Base-by-base conservation (phyloP, 2,329 filamentous ascomycete genomes). In the Claviceps purpurea region DNA sequence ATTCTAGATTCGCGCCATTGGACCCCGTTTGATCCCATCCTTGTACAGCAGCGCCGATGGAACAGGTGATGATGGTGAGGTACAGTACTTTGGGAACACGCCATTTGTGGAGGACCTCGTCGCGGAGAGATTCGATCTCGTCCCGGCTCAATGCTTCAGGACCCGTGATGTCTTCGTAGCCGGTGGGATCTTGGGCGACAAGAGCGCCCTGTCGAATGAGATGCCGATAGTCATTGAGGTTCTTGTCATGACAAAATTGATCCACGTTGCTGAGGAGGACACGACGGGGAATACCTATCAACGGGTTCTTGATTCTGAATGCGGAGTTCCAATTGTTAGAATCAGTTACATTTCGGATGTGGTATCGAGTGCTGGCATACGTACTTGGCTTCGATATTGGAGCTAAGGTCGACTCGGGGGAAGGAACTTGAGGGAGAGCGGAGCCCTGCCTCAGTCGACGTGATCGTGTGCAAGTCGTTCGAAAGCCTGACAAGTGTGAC, bases 201-300 rank as follows among this genome's bases (percentile, higher is more conserved):
- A 91, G 72, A 3, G 86, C 87, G 38, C 85, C 87, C 59, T 83
- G 84, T 50, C 77, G 73, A 50, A 89, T 73, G 16, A 84, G 62
- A 3, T 70, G 67, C 3, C 79, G 67, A 57, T 84, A 74, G 51
- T 84, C 77, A 2, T 69, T 65, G 26, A 89, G 71, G 24, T 73
- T 73, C 57, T 84, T 77, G 43, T 75, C 68, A 14, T 70, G 68
- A 41, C 81, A 83, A 60, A 86, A 87, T n/a, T 71, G 70, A 50
- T 80, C 73, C 37, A 82, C 82, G 50, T 81, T 70, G 40, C 63
- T 61, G 51, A 81, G 65, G 7, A 82, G 72, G 71, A 70, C 56
- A 68, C 64, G 46, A 66, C 71, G 55, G 63, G 77, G 68, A 49
- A 81, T 70, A 40, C 77, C 78, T 30, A 74, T 70, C 3, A 85